Percentiles rank a stretch among this genome's conserved stretches.
Conservation (phyloP, 2,329 filamentous ascomycete genomes). For the Colletotrichum nymphaeae region DNA sequence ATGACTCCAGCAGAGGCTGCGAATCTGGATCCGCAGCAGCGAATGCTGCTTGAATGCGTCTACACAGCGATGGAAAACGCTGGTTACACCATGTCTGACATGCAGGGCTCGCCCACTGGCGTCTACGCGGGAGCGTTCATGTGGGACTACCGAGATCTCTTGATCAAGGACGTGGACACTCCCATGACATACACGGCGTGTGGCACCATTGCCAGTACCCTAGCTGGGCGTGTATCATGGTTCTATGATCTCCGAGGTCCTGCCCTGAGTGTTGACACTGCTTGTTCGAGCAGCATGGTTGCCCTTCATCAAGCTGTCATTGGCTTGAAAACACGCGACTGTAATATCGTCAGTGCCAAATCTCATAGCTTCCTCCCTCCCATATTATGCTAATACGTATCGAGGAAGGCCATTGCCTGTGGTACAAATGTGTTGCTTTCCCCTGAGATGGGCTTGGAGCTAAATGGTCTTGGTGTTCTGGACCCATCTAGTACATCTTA, state of each 20-base stretch:
- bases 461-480: slow-evolving; percentile 13
- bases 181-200: slow-evolving; percentile 46
- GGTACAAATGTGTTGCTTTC: slow-evolving; percentile 14
- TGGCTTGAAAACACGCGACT: slow-evolving; percentile 21
- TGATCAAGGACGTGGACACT: slow-evolving; percentile 40
- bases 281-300: slow-evolving; percentile 60
- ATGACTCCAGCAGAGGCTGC: slow-evolving; percentile 39
- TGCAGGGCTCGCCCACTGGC: slow-evolving; percentile 47
- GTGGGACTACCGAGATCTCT: slow-evolving; percentile 43
- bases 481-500: slow-evolving; percentile 2
- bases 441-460: slow-evolving; percentile 14
- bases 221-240: slow-evolving; percentile 48
- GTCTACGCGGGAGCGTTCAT: slow-evolving; percentile 58
- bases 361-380: not conserved
- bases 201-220: slow-evolving; percentile 7
- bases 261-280: slow-evolving; percentile 61
- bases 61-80: slow-evolving; percentile 23
- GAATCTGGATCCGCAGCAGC: slow-evolving; percentile 44
- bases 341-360: not conserved
- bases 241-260: slow-evolving; percentile 59
- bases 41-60: slow-evolving; percentile 37
- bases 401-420: slow-evolving; percentile 5
- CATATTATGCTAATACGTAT: not conserved
- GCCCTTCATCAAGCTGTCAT: slow-evolving; percentile 55
- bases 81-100: slow-evolving; percentile 14